These are phyloP conservation scores for Kodamaea kaohsiungensis DNA, from an alignment of 805 yeast genomes.

Conservation along the genomic window DNA sequence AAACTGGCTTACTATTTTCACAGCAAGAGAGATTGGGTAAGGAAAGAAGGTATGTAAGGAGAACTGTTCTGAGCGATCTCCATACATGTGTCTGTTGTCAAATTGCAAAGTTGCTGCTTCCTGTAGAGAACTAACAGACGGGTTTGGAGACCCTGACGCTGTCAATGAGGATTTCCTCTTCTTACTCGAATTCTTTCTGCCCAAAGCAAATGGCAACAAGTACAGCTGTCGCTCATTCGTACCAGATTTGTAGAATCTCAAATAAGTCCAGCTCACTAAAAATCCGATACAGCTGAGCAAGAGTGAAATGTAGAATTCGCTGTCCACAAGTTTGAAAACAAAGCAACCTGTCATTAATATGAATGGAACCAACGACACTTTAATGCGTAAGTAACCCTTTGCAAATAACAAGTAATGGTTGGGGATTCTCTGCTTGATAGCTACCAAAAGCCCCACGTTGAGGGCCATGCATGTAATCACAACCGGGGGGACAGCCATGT, in stretches of 20 bases:
- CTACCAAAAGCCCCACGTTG: conserved; percentile 60
- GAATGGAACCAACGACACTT: conserved; percentile 43
- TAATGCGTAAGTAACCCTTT: conserved; percentile 46
- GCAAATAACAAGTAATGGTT: conserved; percentile 56
- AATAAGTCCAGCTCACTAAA: conserved; percentile 38
- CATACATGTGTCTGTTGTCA: conserved; percentile 16
- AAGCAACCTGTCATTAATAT: conserved; percentile 23
- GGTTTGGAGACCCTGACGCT: conserved; percentile 1
- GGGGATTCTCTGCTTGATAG: conserved; percentile 65
- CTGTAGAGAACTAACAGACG: neutral
- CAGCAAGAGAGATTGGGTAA: conserved; percentile 32
- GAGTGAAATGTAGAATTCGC: conserved; percentile 28
- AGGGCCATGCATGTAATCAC: conserved; percentile 56
- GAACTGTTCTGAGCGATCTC: conserved; percentile 33
- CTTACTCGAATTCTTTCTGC: conserved; percentile 20
- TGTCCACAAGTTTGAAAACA: conserved; percentile 24
- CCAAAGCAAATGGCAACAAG: conserved; percentile 34
- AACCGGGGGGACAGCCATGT: conserved; percentile 38
- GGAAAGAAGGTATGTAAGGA: conserved; percentile 45
- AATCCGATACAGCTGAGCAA: conserved; percentile 32
- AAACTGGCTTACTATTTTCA: conserved; percentile 18
- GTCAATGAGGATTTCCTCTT: conserved; percentile 4
- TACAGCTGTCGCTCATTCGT: conserved; percentile 46
- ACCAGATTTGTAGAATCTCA: conserved; percentile 41
- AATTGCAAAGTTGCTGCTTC: conserved; percentile 8